phyloP scores from a whole-genome alignment of 208 protist species.

The Trypanosoma caninum region DNA sequence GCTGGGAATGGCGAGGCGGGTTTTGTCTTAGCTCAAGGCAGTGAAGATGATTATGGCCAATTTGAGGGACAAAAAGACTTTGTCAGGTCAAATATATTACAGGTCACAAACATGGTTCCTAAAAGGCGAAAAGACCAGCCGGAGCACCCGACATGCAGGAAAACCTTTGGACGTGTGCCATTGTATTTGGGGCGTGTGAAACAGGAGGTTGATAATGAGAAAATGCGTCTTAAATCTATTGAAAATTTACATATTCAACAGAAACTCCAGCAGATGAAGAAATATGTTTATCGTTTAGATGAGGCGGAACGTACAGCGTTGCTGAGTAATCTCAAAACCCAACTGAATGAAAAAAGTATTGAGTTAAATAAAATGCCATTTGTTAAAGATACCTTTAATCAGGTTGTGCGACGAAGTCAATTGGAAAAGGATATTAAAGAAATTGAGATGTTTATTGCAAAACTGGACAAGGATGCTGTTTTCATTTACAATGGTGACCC shows the following conservation, averaged over 20 bases:
- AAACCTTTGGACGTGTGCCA: constrained; percentile 84
- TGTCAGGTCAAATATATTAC: constrained; percentile 92
- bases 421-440: constrained; percentile 72
- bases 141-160: constrained; percentile 52
- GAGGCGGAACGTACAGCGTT: constrained; percentile 75
- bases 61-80: constrained; percentile 81
- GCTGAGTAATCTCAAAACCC: constrained; percentile 58
- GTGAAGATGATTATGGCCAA: background rate
- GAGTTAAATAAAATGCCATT: constrained; percentile 86
- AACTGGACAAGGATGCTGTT: constrained; percentile 81
- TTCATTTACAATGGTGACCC: constrained; percentile 89
- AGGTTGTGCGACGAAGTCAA: constrained; percentile 53
- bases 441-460: constrained; percentile 71
- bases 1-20: background rate
- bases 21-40: background rate
- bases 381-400: constrained; percentile 68
- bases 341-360: constrained; percentile 54
- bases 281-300: constrained; percentile 73
- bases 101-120: constrained; percentile 87
- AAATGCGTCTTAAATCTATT: constrained; percentile 65
- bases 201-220: constrained; percentile 78
- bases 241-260: constrained; percentile 47
- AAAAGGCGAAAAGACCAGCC: constrained; percentile 66
- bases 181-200: constrained; percentile 89
- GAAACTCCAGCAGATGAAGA: constrained; percentile 28